A percentile compares a stretch with the other conserved stretches of the same genome.
Evolutionary conservation across 495 filamentous ascomycete species (phyloP).

Genomic region (Neurospora terricola): DNA sequence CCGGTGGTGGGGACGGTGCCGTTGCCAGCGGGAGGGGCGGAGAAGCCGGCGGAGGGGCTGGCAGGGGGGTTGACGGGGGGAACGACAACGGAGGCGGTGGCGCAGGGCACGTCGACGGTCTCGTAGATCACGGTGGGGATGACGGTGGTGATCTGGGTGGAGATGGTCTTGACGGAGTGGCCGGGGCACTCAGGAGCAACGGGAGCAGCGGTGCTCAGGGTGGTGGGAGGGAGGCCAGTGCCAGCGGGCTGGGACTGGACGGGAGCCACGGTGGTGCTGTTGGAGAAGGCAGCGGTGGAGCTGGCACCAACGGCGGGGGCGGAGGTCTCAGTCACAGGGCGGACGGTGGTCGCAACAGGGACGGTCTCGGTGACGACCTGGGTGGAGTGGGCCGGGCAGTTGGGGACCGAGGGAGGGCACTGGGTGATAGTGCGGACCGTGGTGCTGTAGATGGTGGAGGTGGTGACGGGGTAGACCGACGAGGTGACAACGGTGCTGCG

Average conservation of each 20-base stretch:
- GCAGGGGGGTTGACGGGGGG: constrained; percentile 11
- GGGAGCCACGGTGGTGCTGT: constrained; percentile 22
- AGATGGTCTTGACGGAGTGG: constrained; percentile 31
- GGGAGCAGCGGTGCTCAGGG: constrained; percentile 11
- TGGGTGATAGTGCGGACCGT: constrained; percentile 48
- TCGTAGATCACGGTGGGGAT: constrained; percentile 45
- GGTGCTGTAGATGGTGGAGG: constrained; percentile 41
- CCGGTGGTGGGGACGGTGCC: too few relatives aligned
- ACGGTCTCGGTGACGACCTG: constrained; percentile 23
- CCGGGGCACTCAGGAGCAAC: constrained; percentile 23
- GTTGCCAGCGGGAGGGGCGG: constrained; percentile 17
- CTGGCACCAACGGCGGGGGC: constrained; percentile 9
- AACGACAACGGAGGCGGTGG: constrained; percentile 9
- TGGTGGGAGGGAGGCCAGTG: constrained; percentile 1
- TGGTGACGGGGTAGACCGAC: constrained; percentile 30
- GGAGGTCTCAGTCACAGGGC: constrained; percentile 21
- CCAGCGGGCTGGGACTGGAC: constrained; percentile 5
- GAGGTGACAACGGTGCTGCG: constrained; percentile 28
- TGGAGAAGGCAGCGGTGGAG: constrained; percentile 5
- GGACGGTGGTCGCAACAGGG: constrained; percentile 24
- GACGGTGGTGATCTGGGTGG: constrained; percentile 36
- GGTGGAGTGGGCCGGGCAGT: constrained; percentile 48
- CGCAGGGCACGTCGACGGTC: constrained; percentile 34
- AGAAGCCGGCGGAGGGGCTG: constrained; percentile 21
- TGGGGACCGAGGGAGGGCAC: constrained; percentile 47